phyloP scores from a whole-genome alignment of 2,329 filamentous ascomycete species.

The Microsporum canis region DNA sequence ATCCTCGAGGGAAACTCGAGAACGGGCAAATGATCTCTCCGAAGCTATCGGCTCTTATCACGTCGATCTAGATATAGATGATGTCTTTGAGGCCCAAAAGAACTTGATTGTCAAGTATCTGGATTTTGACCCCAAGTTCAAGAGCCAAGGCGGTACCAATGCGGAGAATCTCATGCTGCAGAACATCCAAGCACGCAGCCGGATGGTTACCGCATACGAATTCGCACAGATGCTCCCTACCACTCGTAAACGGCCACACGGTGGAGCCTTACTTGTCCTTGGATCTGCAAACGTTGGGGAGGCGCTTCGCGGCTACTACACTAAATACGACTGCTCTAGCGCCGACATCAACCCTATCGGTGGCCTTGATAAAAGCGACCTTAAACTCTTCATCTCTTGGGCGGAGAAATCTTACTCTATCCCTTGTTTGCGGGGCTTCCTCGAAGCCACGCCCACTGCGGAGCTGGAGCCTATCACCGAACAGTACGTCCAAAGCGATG shows the following conservation, averaged over 20 bases:
- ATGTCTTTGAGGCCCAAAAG: slow-evolving; percentile 37
- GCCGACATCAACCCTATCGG: slow-evolving; percentile 48
- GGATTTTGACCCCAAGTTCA: slow-evolving; percentile 49
- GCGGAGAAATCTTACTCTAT: slow-evolving; percentile 48
- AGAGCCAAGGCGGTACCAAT: slow-evolving; percentile 49
- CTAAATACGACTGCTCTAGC: slow-evolving; percentile 52
- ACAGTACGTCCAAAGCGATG: slow-evolving; percentile 45
- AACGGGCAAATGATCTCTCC: slow-evolving; percentile 50
- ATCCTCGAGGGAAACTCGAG: slow-evolving; percentile 53
- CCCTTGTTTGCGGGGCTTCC: slow-evolving; percentile 43
- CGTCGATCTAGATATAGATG: slow-evolving; percentile 60
- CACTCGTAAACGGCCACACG: slow-evolving; percentile 41
- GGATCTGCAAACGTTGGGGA: slow-evolving; percentile 46
- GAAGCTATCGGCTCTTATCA: slow-evolving; percentile 57
- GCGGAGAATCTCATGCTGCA: slow-evolving; percentile 22
- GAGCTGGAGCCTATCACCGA: slow-evolving; percentile 55
- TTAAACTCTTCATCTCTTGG: slow-evolving; percentile 58
- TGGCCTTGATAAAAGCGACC: slow-evolving; percentile 50
- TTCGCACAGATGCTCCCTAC: slow-evolving; percentile 54
- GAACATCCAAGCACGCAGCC: slow-evolving; percentile 47
- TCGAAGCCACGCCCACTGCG: slow-evolving; percentile 49
- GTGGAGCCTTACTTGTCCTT: slow-evolving; percentile 50
- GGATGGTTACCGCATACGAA: slow-evolving; percentile 53
- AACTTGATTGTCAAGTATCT: slow-evolving; percentile 36
- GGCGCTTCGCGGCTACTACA: slow-evolving; percentile 41